These are phyloP conservation scores for Calonectria crousiana DNA, from an alignment of 2,329 filamentous ascomycete genomes.

Conservation along the genomic window DNA sequence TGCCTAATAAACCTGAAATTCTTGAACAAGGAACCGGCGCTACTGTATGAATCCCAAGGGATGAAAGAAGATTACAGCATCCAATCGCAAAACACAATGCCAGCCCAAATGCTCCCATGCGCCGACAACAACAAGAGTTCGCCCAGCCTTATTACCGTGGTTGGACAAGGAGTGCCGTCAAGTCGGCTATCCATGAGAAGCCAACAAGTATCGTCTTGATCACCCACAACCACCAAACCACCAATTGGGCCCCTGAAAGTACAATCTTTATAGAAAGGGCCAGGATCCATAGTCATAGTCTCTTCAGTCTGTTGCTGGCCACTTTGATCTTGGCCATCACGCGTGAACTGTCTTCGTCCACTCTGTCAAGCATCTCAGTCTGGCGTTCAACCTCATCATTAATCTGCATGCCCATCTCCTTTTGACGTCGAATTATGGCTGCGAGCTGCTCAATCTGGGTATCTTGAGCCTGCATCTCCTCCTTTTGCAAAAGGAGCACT, in stretches of 20 bases:
- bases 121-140: conserved; percentile 17
- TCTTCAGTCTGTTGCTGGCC: conserved; percentile 78
- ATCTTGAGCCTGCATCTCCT: conserved; percentile 82
- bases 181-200: conserved; percentile 45
- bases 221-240: conserved; percentile 50
- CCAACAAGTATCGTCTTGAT: conserved; percentile 34
- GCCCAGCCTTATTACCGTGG: conserved; percentile 21
- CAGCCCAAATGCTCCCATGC: conserved; percentile 17
- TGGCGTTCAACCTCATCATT: conserved; percentile 79
- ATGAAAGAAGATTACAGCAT: conserved; percentile 13
- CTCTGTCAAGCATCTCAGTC: conserved; percentile 74
- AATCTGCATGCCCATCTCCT: conserved; percentile 82
- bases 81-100: conserved; percentile 17
- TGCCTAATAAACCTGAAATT: conserved; percentile 1
- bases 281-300: conserved; percentile 64
- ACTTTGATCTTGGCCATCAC: conserved; percentile 77
- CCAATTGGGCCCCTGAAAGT: conserved; percentile 43
- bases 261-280: conserved; percentile 42
- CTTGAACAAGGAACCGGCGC: not conserved
- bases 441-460: conserved; percentile 76
- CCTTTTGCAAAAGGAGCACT: conserved; percentile 78
- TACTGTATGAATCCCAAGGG: conserved; percentile 18
- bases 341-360: conserved; percentile 76
- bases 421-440: conserved; percentile 78
- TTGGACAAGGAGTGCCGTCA: conserved; percentile 43